Conservation (phyloP, 1,284 basidiomycete species). For the Marasmius fiardii region DNA sequence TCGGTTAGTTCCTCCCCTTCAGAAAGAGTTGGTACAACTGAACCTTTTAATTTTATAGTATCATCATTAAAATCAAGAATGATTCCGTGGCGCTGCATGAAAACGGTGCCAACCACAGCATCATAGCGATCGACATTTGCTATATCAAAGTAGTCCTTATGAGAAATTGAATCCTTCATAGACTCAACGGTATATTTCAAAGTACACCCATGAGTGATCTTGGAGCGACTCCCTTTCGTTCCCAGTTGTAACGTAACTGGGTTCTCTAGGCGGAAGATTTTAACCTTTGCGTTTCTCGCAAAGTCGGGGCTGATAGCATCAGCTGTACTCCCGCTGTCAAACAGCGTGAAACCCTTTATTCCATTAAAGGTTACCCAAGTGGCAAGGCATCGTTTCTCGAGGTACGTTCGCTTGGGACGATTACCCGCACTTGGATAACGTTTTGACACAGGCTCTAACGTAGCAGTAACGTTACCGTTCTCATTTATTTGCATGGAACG, state of each 20-base stretch:
- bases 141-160: too few relatives aligned
- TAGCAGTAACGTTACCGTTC: neutral
- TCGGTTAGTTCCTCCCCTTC: too few relatives aligned
- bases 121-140: too few relatives aligned
- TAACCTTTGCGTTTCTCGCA: slow-evolving; percentile 6
- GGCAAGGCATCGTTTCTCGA: slow-evolving; percentile 4
- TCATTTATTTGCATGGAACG: neutral
- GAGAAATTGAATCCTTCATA: neutral
- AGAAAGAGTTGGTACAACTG: neutral
- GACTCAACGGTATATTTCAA: neutral
- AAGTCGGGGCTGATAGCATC: slow-evolving; percentile 19
- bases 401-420: neutral
- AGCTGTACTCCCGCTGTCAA: slow-evolving; percentile 20
- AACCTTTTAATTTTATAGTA: neutral
- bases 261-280: slow-evolving; percentile 15
- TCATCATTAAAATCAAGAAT: neutral
- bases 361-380: slow-evolving; percentile 14
- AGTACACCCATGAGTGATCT: slow-evolving; percentile 19
- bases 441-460: neutral
- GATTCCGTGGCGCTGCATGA: neutral
- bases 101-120: too few relatives aligned
- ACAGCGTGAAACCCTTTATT: slow-evolving; percentile 8
- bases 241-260: slow-evolving; percentile 21
- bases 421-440: neutral
- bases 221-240: slow-evolving; percentile 18